Base-by-base conservation (phyloP, 176 grass and related monocot species). In the Carex myosuroides region DNA sequence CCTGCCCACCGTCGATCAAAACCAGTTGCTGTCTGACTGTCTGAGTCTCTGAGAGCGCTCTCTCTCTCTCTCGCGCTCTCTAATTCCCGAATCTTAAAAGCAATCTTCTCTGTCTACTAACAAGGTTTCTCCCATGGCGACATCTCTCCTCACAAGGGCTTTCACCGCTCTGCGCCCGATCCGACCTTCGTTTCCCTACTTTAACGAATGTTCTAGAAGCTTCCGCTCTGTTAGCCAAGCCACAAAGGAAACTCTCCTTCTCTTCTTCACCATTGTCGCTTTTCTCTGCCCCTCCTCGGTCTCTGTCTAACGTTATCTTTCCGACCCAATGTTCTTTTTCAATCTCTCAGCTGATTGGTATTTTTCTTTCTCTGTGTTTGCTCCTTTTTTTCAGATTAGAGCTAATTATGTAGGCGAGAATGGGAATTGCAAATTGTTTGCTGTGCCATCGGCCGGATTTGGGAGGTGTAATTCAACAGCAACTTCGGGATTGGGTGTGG, bases 231-330 rank as follows among this genome's bases (percentile, higher is more conserved):
- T 29, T 56, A 11, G 26, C 54, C n/a, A 85, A 30, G 42, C 81
- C 72, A 86, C 50, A 54, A 77, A 93, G 91, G 94, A 97, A 97
- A 85, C 81, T 75, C 86, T 60, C 70, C 89, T 93, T 93, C 70
- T 94, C 80, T 67, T 53, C 13, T 37, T 86, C 84, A 50, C 71
- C 71, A 50, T 70, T 84, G 16, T 83, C 82, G 87, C 83, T 80
- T 84, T 85, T 73, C 89, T 82, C 69, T 86, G 52, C 85, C 83
- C 85, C 87, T 85, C 84, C 89, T 82, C 84, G 82, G 52, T 44
- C 13, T 85, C 79, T 63, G 84, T 87, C 65, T 74, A 80, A 42
- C 12, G 30, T 35, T 48, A 1, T 4, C 60, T 82, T 44, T 48
- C 26, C 6, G 7, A 56, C 41, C 59, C 9, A 56, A 57, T 26